These are phyloP conservation scores for Xylaria sp. DNA, from an alignment of 2,329 filamentous ascomycete species.

Conservation along the genomic window DNA sequence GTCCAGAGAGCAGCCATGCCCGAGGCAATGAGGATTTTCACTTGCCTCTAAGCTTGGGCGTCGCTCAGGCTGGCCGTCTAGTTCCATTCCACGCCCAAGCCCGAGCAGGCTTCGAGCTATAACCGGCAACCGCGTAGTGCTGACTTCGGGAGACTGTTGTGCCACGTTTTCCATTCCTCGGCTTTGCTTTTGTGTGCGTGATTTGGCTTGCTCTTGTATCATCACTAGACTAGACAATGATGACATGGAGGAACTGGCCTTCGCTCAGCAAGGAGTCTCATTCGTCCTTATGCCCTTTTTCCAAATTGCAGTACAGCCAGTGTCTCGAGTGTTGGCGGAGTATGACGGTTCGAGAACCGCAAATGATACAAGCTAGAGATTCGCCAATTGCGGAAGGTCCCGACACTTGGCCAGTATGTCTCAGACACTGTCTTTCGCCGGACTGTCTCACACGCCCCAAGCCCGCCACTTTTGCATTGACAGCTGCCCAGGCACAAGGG, in stretches of 20 bases:
- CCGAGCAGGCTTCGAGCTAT: constrained; percentile 28
- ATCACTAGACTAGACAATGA: constrained; percentile 6
- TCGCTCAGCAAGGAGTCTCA: constrained; percentile 36
- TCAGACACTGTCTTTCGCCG: constrained; percentile 33
- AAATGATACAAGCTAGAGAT: constrained; percentile 36
- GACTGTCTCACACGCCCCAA: constrained; percentile 41
- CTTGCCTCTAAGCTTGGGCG: constrained; percentile 29
- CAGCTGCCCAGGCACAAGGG: constrained; percentile 43
- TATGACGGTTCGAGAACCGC: constrained; percentile 27
- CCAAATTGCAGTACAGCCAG: constrained; percentile 35
- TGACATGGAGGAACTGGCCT: constrained; percentile 28
- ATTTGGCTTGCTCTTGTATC: constrained; percentile 20
- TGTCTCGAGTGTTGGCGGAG: constrained; percentile 37
- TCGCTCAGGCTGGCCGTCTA: constrained; percentile 26
- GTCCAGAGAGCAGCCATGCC: constrained; percentile 30
- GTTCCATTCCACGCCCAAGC: constrained; percentile 16
- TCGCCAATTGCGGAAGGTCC: constrained; percentile 46
- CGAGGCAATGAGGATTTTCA: constrained; percentile 24
- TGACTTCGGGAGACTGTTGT: constrained; percentile 42
- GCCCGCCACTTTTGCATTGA: constrained; percentile 39
- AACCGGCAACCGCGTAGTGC: constrained; percentile 39
- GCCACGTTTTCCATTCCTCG: constrained; percentile 45
- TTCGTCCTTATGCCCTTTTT: constrained; percentile 32
- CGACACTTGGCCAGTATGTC: constrained; percentile 40
- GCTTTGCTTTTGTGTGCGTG: constrained; percentile 29